Conservation (phyloP, 2,329 filamentous ascomycete species). For the Elsinoe australis region DNA sequence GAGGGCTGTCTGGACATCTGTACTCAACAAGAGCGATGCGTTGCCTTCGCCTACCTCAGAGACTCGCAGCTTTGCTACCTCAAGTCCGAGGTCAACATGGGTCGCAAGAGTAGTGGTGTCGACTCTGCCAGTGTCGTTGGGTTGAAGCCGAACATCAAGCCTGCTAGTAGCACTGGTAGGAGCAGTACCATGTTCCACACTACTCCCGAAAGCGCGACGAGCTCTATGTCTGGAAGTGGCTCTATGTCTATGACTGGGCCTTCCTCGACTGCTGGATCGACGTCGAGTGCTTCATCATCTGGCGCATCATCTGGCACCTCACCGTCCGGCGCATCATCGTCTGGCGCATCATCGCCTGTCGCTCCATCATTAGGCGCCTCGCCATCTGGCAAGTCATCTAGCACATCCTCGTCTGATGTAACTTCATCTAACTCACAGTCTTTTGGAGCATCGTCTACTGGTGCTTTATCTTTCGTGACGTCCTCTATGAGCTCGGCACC, state of each 20-base stretch:
- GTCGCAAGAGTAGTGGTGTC: conserved; percentile 2
- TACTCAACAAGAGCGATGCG: not conserved
- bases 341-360: not conserved
- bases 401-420: not conserved
- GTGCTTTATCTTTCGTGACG: no score
- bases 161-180: not conserved
- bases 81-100: conserved; percentile 2
- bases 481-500: no score
- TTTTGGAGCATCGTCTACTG: no score
- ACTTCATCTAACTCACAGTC: not conserved
- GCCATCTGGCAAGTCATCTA: not conserved
- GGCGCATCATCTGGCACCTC: not conserved
- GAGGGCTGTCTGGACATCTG: conserved; percentile 15
- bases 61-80: conserved; percentile 15
- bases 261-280: not conserved
- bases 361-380: no score
- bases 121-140: conserved; percentile 7
- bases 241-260: not conserved
- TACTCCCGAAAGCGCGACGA: not conserved
- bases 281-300: not conserved
- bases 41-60: conserved; percentile 14
- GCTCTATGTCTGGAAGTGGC: not conserved
- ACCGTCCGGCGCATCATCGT: not conserved
- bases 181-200: conserved; percentile 10
- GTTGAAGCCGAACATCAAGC: not conserved